Evolutionary conservation across 1,139 yeast species (phyloP).

Genomic region (Zygosaccharomyces sapae): DNA sequence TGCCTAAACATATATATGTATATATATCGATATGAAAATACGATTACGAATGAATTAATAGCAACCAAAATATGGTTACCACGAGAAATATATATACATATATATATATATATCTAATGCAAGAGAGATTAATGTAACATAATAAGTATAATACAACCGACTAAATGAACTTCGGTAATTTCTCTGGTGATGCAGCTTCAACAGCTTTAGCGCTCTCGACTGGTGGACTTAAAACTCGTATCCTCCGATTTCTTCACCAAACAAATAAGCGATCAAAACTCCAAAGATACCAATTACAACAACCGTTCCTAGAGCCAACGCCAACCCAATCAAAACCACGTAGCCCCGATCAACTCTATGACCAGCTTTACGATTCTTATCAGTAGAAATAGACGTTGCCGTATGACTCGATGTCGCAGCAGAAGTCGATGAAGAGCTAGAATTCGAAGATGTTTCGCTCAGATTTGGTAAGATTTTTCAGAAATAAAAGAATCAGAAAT

Average conservation of each 20-base stretch:
- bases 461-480: slow-evolving; percentile 25
- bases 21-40: not conserved
- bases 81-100: too few relatives aligned
- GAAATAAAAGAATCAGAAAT: slow-evolving; percentile 35
- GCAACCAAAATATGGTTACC: not conserved
- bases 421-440: slow-evolving; percentile 9
- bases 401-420: slow-evolving; percentile 11
- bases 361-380: slow-evolving; percentile 19
- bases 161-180: slow-evolving; percentile 42
- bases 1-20: too few relatives aligned
- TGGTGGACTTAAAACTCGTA: slow-evolving; percentile 39
- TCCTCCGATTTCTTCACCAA: slow-evolving; percentile 35
- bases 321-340: slow-evolving; percentile 82
- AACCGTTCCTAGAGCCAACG: slow-evolving; percentile 81
- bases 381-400: slow-evolving; percentile 21
- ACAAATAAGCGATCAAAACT: slow-evolving; percentile 46
- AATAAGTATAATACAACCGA: slow-evolving; percentile 10
- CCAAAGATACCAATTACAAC: slow-evolving; percentile 62
- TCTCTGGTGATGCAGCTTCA: slow-evolving; percentile 59
- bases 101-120: not conserved
- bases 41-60: not conserved
- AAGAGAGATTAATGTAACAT: slow-evolving; percentile 8
- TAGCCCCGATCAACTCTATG: slow-evolving; percentile 53
- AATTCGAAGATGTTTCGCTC: not conserved
- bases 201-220: slow-evolving; percentile 59